phyloP scores from a whole-genome alignment of 495 filamentous ascomycete species.

The Penicillium pancosmium region DNA sequence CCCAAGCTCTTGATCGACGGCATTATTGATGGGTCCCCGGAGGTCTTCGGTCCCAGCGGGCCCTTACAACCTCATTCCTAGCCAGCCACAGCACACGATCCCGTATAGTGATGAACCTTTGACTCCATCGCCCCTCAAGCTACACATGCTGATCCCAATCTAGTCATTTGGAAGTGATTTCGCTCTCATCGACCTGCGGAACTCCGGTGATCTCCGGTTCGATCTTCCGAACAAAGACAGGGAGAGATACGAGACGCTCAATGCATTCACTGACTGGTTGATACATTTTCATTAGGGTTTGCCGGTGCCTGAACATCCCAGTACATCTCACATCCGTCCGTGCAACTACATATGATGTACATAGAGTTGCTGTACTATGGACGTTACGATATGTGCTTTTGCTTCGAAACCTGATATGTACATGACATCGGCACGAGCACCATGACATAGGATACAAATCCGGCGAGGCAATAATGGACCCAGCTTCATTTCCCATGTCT shows the following conservation, averaged over 20 bases:
- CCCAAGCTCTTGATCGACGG: conserved; percentile 2
- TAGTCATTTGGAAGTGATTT: background rate
- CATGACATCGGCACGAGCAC: conserved; percentile 1
- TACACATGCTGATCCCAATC: conserved; percentile 6
- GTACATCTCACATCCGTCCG: background rate
- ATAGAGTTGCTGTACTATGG: background rate
- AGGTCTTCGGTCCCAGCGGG: conserved; percentile 1
- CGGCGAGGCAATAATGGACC: background rate
- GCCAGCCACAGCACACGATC: conserved; percentile 1
- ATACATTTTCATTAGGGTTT: background rate
- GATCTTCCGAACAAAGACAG: background rate
- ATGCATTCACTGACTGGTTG: background rate
- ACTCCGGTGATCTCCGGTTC: conserved; percentile 3
- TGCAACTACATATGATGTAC: conserved; percentile 1
- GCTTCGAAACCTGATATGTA: background rate
- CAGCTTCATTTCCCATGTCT: conserved; percentile 3
- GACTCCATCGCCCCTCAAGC: conserved; percentile 3
- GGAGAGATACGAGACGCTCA: background rate
- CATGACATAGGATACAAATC: background rate
- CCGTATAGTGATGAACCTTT: conserved; percentile 5
- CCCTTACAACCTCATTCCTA: background rate
- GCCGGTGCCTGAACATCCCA: background rate
- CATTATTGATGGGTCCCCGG: conserved; percentile 4
- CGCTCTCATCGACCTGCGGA: background rate
- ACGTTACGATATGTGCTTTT: background rate